A percentile compares a stretch with the other conserved stretches of the same genome.
Conservation (phyloP, 371 early-diverging fungal species). For the Mortierella polycephala region DNA sequence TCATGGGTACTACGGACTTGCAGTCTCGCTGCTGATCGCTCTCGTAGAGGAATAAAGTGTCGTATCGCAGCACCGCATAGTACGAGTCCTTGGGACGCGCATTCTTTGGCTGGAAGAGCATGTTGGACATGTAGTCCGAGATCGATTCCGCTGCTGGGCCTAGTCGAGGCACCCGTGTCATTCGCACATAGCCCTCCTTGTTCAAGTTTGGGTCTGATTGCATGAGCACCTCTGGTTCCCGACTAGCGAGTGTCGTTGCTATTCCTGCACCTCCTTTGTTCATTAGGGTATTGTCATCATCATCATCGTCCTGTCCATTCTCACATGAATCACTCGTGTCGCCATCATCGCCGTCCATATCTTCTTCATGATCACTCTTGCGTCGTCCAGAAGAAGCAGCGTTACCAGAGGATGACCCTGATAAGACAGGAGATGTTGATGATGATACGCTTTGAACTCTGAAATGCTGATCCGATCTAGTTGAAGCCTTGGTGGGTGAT, state of each 20-base stretch:
- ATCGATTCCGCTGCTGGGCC: constrained; percentile 49
- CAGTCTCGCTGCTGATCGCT: constrained; percentile 85
- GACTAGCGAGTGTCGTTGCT: constrained; percentile 10
- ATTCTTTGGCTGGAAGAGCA: constrained; percentile 52
- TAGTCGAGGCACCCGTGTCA: constrained; percentile 45
- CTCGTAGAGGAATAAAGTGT: constrained; percentile 86
- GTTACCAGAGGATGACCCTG: background rate
- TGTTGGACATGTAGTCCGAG: constrained; percentile 53
- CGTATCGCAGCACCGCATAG: constrained; percentile 83
- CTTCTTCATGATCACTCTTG: background rate
- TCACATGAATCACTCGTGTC: background rate
- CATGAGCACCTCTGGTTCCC: constrained; percentile 35
- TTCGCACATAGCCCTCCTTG: constrained; percentile 49
- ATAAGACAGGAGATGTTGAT: constrained; percentile 4
- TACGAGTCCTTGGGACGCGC: constrained; percentile 63
- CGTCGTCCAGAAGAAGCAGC: constrained; percentile 7
- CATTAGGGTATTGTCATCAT: background rate
- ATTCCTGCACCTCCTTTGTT: background rate
- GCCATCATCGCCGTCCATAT: background rate
- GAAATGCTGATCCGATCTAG: constrained; percentile 15
- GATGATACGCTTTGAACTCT: background rate
- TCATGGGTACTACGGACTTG: constrained; percentile 76
- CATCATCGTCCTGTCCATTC: constrained; percentile 4
- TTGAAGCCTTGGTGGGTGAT: constrained; percentile 4
- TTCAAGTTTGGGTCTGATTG: constrained; percentile 49